Percentiles rank a stretch among this genome's conserved stretches.
These are phyloP conservation scores for Pinus tabuliformis DNA, from an alignment of 75 land plant species.

Conservation along the genomic window DNA sequence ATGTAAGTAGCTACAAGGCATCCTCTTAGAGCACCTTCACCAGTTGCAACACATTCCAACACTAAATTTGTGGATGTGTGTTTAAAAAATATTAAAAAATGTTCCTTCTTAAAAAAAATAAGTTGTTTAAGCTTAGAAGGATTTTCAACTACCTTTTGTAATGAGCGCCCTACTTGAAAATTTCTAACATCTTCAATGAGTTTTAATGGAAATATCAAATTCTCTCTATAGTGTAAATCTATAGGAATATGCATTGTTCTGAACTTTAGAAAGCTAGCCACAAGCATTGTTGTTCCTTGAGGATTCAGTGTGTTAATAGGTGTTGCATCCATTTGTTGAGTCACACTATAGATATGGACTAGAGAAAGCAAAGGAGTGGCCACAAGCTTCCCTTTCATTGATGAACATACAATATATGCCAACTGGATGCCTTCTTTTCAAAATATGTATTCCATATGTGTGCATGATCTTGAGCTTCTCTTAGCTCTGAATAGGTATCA, in stretches of 20 bases:
- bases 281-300: conserved; percentile 88
- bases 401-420: too few species aligned
- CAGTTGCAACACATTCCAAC: conserved; percentile 75
- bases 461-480: too few species aligned
- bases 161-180: conserved; percentile 68
- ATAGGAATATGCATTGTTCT: conserved; percentile 69
- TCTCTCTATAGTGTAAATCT: conserved; percentile 80
- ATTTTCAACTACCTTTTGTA: conserved; percentile 41
- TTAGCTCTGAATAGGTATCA: too few species aligned
- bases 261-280: conserved; percentile 82
- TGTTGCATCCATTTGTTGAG: conserved; percentile 89
- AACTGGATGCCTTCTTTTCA: too few species aligned
- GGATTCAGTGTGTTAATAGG: conserved; percentile 96
- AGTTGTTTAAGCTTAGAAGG: conserved; percentile 57
- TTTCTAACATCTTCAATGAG: conserved; percentile 78
- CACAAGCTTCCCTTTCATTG: conserved; percentile 90
- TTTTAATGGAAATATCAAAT: conserved; percentile 68
- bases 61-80: conserved; percentile 63
- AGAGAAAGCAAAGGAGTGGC: conserved; percentile 77
- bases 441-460: too few species aligned
- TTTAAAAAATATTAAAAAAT: conserved; percentile 58
- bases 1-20: conserved; percentile 91
- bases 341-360: conserved; percentile 82
- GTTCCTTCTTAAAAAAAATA: conserved; percentile 66
- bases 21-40: conserved; percentile 91